Conservation (phyloP, 108 stramenopile genomes). For the Heterococcus sp. region DNA sequence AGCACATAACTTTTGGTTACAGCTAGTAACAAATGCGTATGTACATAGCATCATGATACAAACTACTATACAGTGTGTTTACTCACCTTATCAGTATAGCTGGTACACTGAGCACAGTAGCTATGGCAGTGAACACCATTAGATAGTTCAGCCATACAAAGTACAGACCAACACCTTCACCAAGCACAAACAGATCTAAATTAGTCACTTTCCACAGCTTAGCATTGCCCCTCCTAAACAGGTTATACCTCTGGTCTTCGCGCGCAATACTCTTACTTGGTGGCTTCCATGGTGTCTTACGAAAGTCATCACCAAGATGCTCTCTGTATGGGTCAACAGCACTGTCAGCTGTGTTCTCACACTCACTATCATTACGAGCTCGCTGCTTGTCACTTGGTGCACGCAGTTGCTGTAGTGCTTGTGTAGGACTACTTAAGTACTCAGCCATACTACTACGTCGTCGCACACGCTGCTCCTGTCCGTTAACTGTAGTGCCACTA, state of each 20-base stretch:
- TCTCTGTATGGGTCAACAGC: conserved; percentile 4
- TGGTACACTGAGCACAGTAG: conserved; percentile 21
- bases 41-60: too few species aligned
- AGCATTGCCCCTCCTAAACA: not conserved
- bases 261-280: not conserved
- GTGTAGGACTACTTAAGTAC: not conserved
- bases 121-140: not conserved
- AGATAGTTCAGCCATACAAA: conserved; percentile 22
- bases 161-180: conserved; percentile 33
- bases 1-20: too few species aligned
- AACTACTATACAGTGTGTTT: too few species aligned
- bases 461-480: not conserved
- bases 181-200: not conserved
- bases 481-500: too few species aligned
- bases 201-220: not conserved
- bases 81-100: conserved; percentile 11
- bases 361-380: too few species aligned
- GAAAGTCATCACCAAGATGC: conserved; percentile 1
- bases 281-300: conserved; percentile 1
- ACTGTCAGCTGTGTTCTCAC: not conserved
- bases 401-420: not conserved
- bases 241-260: not conserved
- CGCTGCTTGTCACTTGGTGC: not conserved
- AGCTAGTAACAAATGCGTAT: too few species aligned
- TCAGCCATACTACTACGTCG: not conserved